Conservation (phyloP, 1,284 basidiomycete species). For the Ganoderma multipileum region DNA sequence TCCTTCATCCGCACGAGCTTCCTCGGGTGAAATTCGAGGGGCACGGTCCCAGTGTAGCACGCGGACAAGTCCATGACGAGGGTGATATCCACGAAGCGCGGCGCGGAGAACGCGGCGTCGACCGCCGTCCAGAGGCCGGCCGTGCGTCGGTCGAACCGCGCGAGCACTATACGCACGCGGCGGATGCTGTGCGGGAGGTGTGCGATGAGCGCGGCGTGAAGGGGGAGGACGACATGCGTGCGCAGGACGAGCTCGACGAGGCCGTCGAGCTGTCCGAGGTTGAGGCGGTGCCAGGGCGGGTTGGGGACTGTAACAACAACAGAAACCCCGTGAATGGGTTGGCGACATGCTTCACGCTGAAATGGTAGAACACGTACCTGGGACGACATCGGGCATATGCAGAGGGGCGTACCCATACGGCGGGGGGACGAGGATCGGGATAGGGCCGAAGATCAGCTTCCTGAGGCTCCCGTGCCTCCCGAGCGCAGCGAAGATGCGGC, state of each 20-base stretch:
- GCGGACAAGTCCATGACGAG: slow-evolving; percentile 10
- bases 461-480: background rate
- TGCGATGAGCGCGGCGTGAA: slow-evolving; percentile 4
- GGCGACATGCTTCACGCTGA: background rate
- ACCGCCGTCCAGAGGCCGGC: slow-evolving; percentile 4
- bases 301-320: background rate
- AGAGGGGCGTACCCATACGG: slow-evolving; percentile 1
- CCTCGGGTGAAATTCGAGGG: background rate
- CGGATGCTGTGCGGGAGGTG: slow-evolving; percentile 9
- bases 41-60: background rate
- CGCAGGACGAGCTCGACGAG: slow-evolving; percentile 12
- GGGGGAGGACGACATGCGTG: slow-evolving; percentile 1
- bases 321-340: background rate
- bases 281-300: slow-evolving; percentile 7
- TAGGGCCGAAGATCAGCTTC: slow-evolving; percentile 7
- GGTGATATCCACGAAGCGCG: background rate
- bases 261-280: slow-evolving; percentile 2
- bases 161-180: background rate
- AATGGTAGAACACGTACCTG: background rate
- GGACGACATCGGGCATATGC: background rate
- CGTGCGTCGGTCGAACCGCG: background rate
- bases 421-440: slow-evolving; percentile 8
- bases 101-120: slow-evolving; percentile 6
- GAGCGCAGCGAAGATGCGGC: background rate
- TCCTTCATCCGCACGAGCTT: background rate